Conservation (phyloP, 176 grass and related monocot species). For the Oryza punctata region DNA sequence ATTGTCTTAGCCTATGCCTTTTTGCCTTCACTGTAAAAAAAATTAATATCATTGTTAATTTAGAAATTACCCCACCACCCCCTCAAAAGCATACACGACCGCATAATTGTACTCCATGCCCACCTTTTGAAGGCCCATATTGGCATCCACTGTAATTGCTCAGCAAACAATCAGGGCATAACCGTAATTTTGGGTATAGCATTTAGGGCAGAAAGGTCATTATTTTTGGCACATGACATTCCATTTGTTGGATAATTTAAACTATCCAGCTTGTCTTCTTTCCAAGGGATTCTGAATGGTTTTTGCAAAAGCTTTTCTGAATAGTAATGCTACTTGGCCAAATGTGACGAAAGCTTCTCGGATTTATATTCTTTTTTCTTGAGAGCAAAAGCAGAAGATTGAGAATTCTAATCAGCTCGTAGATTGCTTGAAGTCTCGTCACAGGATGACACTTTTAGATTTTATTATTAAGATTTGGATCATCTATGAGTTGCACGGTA, state of each 20-base stretch:
- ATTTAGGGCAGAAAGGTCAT: neutral
- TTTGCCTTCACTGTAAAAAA: conserved; percentile 32
- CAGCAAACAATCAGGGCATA: neutral
- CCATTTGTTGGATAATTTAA: conserved; percentile 38
- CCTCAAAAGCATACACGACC: conserved; percentile 79
- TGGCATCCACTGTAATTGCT: conserved; percentile 42
- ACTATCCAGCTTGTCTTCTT: conserved; percentile 38
- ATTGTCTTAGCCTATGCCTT: conserved; percentile 35
- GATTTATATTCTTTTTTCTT: neutral
- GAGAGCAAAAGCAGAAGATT: neutral
- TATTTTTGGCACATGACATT: conserved; percentile 27
- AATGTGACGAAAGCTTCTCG: conserved; percentile 22
- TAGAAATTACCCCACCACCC: conserved; percentile 52
- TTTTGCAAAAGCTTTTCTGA: conserved; percentile 17
- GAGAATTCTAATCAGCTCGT: neutral
- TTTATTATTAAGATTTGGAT: conserved; percentile 3
- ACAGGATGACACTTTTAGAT: conserved; percentile 9
- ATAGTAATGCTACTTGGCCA: neutral
- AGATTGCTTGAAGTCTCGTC: conserved; percentile 11
- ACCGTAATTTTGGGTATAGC: neutral
- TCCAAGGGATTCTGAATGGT: neutral
- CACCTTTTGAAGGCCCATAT: conserved; percentile 49
- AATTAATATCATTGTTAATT: conserved; percentile 8
- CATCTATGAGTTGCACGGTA: neutral
- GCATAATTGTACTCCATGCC: conserved; percentile 51